phyloP scores from a whole-genome alignment of 2,329 filamentous ascomycete genomes.

The Sporothrix inflata region DNA sequence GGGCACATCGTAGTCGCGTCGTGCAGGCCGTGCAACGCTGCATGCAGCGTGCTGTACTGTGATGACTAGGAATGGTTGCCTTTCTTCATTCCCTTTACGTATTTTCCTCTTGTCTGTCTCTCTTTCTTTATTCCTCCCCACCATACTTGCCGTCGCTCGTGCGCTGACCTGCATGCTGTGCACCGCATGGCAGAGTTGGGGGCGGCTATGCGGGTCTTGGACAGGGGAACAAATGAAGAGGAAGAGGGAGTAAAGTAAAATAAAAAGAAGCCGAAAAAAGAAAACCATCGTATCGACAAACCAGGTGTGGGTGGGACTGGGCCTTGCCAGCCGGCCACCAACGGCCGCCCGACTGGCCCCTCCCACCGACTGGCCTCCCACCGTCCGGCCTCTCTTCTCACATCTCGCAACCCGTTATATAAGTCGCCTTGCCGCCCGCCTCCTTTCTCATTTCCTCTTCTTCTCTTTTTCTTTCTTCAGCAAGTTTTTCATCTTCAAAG shows the following conservation, averaged over 20 bases:
- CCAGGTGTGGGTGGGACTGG: neutral
- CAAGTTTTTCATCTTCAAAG: slow-evolving; percentile 64
- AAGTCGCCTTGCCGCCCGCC: slow-evolving; percentile 41
- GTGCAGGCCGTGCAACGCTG: slow-evolving; percentile 20
- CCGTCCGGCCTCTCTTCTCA: slow-evolving; percentile 34
- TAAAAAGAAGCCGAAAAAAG: neutral
- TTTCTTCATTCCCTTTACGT: neutral
- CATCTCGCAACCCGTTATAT: slow-evolving; percentile 48
- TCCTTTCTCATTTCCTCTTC: slow-evolving; percentile 44
- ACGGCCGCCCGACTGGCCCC: neutral
- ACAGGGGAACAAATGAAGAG: neutral
- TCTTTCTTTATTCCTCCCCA: neutral
- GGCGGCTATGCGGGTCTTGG: slow-evolving; percentile 20
- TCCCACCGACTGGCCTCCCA: neutral
- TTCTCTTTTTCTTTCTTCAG: slow-evolving; percentile 61
- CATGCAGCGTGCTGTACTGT: slow-evolving; percentile 13
- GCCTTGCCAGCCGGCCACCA: slow-evolving; percentile 6
- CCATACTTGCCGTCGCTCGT: slow-evolving; percentile 16
- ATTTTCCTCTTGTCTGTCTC: neutral
- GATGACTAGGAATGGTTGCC: neutral
- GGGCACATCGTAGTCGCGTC: slow-evolving; percentile 1
- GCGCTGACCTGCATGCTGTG: slow-evolving; percentile 14
- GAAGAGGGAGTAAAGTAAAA: neutral
- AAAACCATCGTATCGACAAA: neutral
- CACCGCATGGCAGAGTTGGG: slow-evolving; percentile 13